Conservation (phyloP, 2,329 filamentous ascomycete genomes). For the Podosphaera aphanis region DNA sequence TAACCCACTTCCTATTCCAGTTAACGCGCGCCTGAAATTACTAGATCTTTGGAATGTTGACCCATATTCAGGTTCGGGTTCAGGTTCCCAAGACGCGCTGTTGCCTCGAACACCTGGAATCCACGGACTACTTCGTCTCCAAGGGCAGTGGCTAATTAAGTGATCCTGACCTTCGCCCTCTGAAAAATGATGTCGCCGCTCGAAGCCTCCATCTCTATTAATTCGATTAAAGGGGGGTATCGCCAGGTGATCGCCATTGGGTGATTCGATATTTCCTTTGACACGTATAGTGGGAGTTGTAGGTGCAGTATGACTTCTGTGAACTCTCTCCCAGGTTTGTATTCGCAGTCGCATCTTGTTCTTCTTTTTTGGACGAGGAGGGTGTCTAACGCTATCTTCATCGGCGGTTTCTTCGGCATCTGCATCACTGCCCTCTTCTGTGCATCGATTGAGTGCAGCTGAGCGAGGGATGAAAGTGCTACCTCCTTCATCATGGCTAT, state of each 20-base stretch:
- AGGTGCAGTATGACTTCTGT: slow-evolving; percentile 33
- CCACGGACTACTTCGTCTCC: slow-evolving; percentile 29
- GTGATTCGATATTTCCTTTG: slow-evolving; percentile 10
- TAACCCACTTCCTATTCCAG: slow-evolving; percentile 36
- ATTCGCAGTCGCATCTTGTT: slow-evolving; percentile 38
- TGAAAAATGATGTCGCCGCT: slow-evolving; percentile 41
- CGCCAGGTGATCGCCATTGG: slow-evolving; percentile 11
- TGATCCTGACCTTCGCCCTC: slow-evolving; percentile 52
- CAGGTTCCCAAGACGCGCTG: slow-evolving; percentile 25
- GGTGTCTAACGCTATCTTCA: slow-evolving; percentile 32
- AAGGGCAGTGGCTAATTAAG: slow-evolving; percentile 28
- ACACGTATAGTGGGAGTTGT: slow-evolving; percentile 29
- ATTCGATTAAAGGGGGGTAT: slow-evolving; percentile 33
- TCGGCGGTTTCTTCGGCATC: slow-evolving; percentile 76
- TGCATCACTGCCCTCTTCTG: slow-evolving; percentile 44
- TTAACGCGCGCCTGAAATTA: slow-evolving; percentile 33
- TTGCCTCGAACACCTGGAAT: slow-evolving; percentile 26
- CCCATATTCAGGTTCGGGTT: slow-evolving; percentile 28
- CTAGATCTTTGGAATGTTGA: slow-evolving; percentile 32
- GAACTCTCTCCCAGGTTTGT: slow-evolving; percentile 26
- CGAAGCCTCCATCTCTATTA: slow-evolving; percentile 33
- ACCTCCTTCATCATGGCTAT: slow-evolving; percentile 15
- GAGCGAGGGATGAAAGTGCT: slow-evolving; percentile 23
- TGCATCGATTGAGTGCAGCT: slow-evolving; percentile 22
- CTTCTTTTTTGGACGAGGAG: slow-evolving; percentile 34